Conservation (phyloP, 192 early-diverging fungal species). For the Backusella circina region DNA sequence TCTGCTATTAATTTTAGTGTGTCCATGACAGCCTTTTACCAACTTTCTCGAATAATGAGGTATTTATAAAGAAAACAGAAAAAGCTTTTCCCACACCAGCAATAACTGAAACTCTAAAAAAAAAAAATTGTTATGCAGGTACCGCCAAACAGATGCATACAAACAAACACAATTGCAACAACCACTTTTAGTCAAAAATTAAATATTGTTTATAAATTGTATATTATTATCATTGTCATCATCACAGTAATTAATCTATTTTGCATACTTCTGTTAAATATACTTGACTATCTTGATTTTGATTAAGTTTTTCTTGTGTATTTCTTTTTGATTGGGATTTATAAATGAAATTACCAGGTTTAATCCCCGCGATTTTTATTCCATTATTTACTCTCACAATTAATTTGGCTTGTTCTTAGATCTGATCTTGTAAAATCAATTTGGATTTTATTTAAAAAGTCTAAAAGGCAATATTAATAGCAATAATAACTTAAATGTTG, state of each 20-base stretch:
- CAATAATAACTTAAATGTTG: too few species aligned
- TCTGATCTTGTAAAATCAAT: too few species aligned
- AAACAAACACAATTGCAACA: neutral
- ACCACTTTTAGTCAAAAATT: neutral
- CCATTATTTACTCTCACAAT: too few species aligned
- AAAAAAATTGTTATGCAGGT: neutral
- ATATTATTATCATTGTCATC: neutral
- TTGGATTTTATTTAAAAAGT: too few species aligned
- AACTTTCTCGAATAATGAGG: conserved; percentile 78
- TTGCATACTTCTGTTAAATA: neutral
- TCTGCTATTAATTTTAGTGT: conserved; percentile 93
- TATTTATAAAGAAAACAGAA: conserved; percentile 22
- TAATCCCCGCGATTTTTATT: neutral
- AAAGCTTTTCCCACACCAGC: neutral
- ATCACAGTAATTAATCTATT: neutral
- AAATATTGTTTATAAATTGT: neutral
- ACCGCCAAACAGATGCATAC: neutral
- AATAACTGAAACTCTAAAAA: neutral
- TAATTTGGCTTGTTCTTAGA: too few species aligned
- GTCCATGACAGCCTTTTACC: conserved; percentile 82
- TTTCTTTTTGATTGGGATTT: neutral
- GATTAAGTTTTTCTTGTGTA: neutral
- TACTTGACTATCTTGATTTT: neutral
- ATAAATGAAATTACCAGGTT: neutral
- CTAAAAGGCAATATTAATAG: too few species aligned